Evolutionary conservation across 805 yeast genomes (phyloP).

Genomic region (Saturnispora ahearnii): DNA sequence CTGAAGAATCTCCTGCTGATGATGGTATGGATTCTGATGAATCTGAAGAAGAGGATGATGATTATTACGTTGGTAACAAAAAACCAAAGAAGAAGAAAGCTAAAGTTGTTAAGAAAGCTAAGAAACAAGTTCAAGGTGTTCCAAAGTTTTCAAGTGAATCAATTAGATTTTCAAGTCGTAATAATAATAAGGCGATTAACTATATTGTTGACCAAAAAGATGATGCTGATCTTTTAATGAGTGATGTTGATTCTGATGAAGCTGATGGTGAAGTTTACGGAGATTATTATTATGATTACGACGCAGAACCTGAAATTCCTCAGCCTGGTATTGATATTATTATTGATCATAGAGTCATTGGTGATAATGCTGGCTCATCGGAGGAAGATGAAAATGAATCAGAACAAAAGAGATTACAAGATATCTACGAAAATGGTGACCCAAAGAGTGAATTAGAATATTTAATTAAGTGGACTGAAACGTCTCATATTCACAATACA

Average conservation of each 20-base stretch:
- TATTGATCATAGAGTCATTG: constrained; percentile 44
- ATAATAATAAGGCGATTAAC: constrained; percentile 48
- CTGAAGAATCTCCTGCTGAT: constrained; percentile 16
- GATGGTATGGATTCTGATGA: constrained; percentile 20
- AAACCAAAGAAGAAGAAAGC: constrained; percentile 29
- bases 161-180: constrained; percentile 71
- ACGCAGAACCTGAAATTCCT: constrained; percentile 12
- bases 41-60: constrained; percentile 28
- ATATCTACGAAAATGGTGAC: constrained; percentile 23
- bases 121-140: constrained; percentile 12
- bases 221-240: constrained; percentile 42
- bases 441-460: constrained; percentile 55
- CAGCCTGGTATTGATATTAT: constrained; percentile 32
- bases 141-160: constrained; percentile 7
- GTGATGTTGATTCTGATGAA: constrained; percentile 30
- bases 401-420: constrained; percentile 15
- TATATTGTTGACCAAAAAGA: constrained; percentile 66
- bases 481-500: constrained; percentile 88
- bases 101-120: constrained; percentile 18
- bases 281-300: constrained; percentile 21
- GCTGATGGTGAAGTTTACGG: constrained; percentile 17
- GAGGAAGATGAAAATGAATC: constrained; percentile 30
- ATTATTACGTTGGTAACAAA: constrained; percentile 20
- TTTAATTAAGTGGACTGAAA: constrained; percentile 75
- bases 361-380: constrained; percentile 21